Base-by-base conservation (phyloP, 495 filamentous ascomycete species). In the Hapsidospora chrysogenum region DNA sequence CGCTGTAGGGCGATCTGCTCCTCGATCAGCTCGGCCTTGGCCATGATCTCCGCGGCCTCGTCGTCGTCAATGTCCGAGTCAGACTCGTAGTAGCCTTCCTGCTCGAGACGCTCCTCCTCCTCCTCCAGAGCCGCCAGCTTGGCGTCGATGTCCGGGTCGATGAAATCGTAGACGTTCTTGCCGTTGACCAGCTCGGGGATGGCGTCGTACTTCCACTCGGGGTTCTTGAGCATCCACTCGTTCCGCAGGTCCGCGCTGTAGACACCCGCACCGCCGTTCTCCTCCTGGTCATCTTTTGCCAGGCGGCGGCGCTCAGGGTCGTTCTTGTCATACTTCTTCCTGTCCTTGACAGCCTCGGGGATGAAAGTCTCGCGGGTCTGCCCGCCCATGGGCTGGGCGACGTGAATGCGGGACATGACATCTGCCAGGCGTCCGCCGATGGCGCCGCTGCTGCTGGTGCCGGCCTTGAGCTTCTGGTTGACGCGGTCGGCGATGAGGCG, bases 81-180 rank as follows among this genome's bases (percentile, higher is more conserved):
- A 0, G 69, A 66, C 2, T 80, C 70, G 56, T 92, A 89, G 64
- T 73, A 87, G 29, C 85, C 85, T 23, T 83, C 75, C 9, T 73
- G 78, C 58, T 94, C 74, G 3, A 96, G 68, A 36, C 76, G 74
- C 58, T 94, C 86, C 48, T 97, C 89, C 48, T 97, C 89, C 37
- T 83, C 85, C 54, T 97, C 89, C 25, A 97, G 66, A 29, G 85
- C 83, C 18, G 75, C 75, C 26, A 97, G 68, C 59, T 87, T 95
- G 39, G 70, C 66, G 45, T 93, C 89, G 54, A 97, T 96, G 39
- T 97, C 89, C 1, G 89, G 86, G 45, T 96, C 89, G 51, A 96
- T 75, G 52, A 78, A 97, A 53, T 97, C 89, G 63, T 83, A 85
- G 21, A 97, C 82, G 57, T 97, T 96, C 66, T 82, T 83, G 50